phyloP scores from a whole-genome alignment of 2,329 filamentous ascomycete genomes.

The Aspergillus novoparasiticus region DNA sequence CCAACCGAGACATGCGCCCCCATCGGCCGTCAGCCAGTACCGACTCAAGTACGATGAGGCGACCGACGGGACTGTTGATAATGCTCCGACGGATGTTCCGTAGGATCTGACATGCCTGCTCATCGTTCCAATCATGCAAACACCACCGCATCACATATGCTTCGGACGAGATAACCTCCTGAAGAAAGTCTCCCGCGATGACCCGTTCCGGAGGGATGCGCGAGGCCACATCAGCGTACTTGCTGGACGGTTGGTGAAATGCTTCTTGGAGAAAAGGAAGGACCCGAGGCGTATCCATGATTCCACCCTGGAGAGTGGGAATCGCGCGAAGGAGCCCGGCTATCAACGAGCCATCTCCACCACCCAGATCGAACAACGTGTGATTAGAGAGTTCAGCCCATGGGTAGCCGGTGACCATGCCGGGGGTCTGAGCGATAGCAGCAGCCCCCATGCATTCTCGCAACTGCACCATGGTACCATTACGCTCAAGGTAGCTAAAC shows the following conservation, averaged over 20 bases:
- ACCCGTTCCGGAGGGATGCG: neutral
- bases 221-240: neutral
- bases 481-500: neutral
- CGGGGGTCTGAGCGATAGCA: neutral
- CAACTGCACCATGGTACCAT: neutral
- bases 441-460: neutral
- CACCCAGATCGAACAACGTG: neutral
- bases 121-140: conserved; percentile 4
- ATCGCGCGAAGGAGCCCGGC: neutral
- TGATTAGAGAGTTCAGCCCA: neutral
- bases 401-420: neutral
- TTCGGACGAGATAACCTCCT: neutral
- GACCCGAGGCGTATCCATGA: neutral
- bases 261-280: neutral
- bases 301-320: neutral
- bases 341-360: neutral
- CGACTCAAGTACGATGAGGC: neutral
- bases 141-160: conserved; percentile 1
- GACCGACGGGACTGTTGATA: neutral
- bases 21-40: neutral
- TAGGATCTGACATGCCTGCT: neutral
- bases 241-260: neutral
- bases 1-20: neutral
- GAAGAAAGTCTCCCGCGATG: neutral
- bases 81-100: neutral